A percentile compares a stretch with the other conserved stretches of the same genome.
Conservation (phyloP, 306 rosid genomes). For the Cyclanthera cordifolia region DNA sequence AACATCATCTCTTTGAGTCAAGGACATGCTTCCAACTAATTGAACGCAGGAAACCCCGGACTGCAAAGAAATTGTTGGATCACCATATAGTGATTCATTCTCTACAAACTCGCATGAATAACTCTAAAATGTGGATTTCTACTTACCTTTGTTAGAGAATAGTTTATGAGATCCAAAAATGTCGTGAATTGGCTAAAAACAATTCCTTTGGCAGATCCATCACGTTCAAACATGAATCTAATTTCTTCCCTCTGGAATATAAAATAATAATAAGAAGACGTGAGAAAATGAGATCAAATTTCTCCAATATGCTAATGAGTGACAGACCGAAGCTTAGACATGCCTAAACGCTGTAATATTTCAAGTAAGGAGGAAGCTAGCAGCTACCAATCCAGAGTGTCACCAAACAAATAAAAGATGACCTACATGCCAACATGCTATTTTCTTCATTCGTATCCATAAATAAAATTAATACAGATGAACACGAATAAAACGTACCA, state of each 20-base stretch:
- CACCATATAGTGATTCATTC: neutral
- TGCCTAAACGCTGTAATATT: no score
- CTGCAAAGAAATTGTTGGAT: conserved; percentile 51
- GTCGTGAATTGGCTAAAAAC: conserved; percentile 94
- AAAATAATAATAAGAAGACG: conserved; percentile 6
- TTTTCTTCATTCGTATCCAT: neutral
- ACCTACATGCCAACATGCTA: neutral
- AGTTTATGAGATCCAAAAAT: conserved; percentile 84
- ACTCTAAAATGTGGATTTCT: neutral
- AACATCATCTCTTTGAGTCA: conserved; percentile 62
- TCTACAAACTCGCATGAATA: conserved; percentile 3
- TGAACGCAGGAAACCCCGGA: conserved; percentile 73
- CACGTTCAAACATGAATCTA: conserved; percentile 78
- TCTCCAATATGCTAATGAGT: neutral
- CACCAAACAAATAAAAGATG: neutral
- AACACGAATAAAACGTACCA: conserved; percentile 45
- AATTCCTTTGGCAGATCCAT: conserved; percentile 91
- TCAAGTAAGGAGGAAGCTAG: neutral
- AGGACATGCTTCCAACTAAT: conserved; percentile 73
- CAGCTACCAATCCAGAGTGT: neutral
- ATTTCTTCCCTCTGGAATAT: conserved; percentile 80
- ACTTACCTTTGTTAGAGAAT: conserved; percentile 60
- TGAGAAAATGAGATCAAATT: neutral
- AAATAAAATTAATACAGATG: neutral
- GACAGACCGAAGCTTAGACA: neutral